Evolutionary conservation across 1,284 basidiomycete species (phyloP).

Genomic region (Psilocybe mexicana): DNA sequence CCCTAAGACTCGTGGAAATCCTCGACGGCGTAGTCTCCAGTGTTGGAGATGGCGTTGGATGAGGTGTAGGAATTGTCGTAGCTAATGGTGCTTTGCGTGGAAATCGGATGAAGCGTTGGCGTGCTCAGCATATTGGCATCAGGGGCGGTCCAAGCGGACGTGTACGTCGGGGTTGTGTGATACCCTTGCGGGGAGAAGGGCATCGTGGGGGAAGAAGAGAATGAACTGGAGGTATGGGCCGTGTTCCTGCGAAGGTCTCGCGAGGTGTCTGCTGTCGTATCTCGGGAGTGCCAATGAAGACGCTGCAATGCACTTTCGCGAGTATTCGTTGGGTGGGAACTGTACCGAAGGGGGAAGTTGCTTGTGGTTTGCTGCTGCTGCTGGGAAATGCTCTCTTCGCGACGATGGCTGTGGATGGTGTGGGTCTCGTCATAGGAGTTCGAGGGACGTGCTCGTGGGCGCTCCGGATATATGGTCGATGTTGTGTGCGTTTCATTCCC

Average conservation of each 20-base stretch:
- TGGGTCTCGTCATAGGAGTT: conserved; percentile 22
- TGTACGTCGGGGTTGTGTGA: conserved; percentile 36
- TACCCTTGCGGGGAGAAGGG: conserved; percentile 37
- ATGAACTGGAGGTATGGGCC: conserved; percentile 30
- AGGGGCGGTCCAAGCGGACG: conserved; percentile 37
- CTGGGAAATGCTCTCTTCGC: conserved; percentile 21
- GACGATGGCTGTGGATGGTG: conserved; percentile 20
- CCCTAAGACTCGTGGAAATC: conserved; percentile 31
- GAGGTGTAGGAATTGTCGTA: conserved; percentile 38
- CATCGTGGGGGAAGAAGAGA: conserved; percentile 32
- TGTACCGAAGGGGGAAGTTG: conserved; percentile 20
- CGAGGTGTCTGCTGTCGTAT: conserved; percentile 27
- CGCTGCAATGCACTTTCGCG: conserved; percentile 33
- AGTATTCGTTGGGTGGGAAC: conserved; percentile 21
- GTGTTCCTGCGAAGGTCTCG: conserved; percentile 29
- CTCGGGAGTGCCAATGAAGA: conserved; percentile 33
- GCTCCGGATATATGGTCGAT: conserved; percentile 36
- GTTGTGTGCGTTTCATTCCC: conserved; percentile 28
- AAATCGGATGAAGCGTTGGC: conserved; percentile 37
- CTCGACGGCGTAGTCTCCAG: conserved; percentile 40
- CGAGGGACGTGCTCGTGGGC: conserved; percentile 35
- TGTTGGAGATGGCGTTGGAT: conserved; percentile 33
- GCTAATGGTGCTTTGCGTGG: conserved; percentile 29
- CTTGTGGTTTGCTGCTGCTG: conserved; percentile 7
- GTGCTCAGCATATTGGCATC: conserved; percentile 32